Evolutionary conservation across 2,329 filamentous ascomycete genomes (phyloP), one percentile per base, ranked within the genome.

Genomic region (Fusarium ambrosium): DNA sequence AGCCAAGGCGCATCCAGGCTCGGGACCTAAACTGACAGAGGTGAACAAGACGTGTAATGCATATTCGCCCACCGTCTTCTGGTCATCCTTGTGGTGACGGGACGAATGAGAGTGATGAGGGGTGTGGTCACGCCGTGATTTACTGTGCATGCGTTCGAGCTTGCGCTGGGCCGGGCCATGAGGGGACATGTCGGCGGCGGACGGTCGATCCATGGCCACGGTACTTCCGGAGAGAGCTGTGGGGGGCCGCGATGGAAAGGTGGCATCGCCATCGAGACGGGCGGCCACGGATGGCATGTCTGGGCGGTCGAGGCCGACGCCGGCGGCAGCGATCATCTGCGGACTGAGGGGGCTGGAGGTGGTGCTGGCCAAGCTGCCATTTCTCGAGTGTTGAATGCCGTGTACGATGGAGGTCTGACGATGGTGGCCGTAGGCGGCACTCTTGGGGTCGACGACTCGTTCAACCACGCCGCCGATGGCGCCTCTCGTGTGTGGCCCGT

Each of bases 381-480:
- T 97, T 84, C 96, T 89, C 78, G 90, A 90, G 90, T 99, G 97
- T 82, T 98, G 95, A 77, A 97, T 92, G 79, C 97, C 96, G 90
- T 98, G 94, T 67, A 98, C 95, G 78, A 98, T 98, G 59, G 96
- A 98, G 1, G 96, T 97, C 85, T 99, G 95, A 65, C 97, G 92
- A 84, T 98, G 95, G 83, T 99, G 95, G 69, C 94, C 94, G 87
- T 98, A 92, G 27, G 86, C 80, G 37, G 85, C 85, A 51, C 84
- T 83, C 80, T 91, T 92, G 58, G 86, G 75, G 51, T 92, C 90
- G 69, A 87, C 83, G n/a, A 86, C 80, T 75, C 89, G 86, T 77
- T 90, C 89, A 69, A 87, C 82, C 61, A 87, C 81, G 36, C 82
- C 82, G 66, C 82, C 84, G 29, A 86, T 77, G 45, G 79, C 83